phyloP scores from a whole-genome alignment of 257 asterid genomes.

The Anisodus tanguticus region DNA sequence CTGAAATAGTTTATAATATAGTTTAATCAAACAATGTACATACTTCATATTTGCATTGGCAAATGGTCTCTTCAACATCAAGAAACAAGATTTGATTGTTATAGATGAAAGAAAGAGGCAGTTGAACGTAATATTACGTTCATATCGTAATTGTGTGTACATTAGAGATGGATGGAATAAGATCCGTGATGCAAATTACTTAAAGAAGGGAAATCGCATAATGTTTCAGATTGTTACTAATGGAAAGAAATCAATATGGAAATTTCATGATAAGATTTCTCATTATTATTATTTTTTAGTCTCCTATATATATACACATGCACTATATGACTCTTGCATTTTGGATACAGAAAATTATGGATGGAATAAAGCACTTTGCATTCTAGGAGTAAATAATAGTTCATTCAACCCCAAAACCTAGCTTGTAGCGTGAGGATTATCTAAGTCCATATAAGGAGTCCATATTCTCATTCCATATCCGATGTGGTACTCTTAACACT shows the following conservation, averaged over 20 bases:
- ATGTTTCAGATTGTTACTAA: neutral
- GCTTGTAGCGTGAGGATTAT: too few relatives aligned
- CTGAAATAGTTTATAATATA: too few relatives aligned
- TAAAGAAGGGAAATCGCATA: neutral
- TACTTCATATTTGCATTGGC: too few relatives aligned
- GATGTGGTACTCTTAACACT: too few relatives aligned
- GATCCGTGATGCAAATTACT: neutral
- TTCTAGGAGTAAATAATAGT: neutral
- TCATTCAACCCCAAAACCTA: too few relatives aligned
- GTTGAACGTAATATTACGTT: neutral
- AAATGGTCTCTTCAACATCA: too few relatives aligned
- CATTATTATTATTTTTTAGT: neutral
- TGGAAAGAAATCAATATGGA: constrained; percentile 12
- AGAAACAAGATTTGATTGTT: neutral
- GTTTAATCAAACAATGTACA: too few relatives aligned
- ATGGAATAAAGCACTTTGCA: neutral
- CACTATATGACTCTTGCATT: neutral
- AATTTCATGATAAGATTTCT: neutral
- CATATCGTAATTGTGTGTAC: neutral
- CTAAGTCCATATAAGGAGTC: too few relatives aligned
- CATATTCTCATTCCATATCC: too few relatives aligned
- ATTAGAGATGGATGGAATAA: constrained; percentile 3
- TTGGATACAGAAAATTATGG: neutral
- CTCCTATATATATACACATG: too few relatives aligned
- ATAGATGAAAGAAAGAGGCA: neutral